Conservation (phyloP, 192 early-diverging fungal species). For the Entomortierella beljakovae region DNA sequence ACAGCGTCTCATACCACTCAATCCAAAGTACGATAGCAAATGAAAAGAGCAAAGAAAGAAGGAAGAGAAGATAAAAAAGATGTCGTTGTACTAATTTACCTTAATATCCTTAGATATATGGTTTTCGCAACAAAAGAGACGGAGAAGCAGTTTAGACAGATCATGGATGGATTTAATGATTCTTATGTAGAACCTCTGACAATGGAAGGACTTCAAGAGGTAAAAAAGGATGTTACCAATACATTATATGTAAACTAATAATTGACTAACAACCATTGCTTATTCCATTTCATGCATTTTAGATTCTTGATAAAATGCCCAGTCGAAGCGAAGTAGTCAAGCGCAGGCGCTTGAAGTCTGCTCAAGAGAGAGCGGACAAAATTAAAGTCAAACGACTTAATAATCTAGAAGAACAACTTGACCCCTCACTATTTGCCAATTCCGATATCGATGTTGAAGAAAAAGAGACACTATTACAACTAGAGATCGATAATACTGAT, state of each 20-base stretch:
- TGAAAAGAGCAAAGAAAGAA: slow-evolving; percentile 21
- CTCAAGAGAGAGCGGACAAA: slow-evolving; percentile 6
- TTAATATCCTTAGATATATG: slow-evolving; percentile 68
- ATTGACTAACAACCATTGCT: no score
- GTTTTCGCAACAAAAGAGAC: slow-evolving; percentile 67
- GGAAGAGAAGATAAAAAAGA: neutral
- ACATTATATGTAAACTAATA: no score
- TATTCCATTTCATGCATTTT: neutral
- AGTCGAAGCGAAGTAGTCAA: slow-evolving; percentile 21
- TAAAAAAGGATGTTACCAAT: slow-evolving; percentile 15
- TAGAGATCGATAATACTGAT: slow-evolving; percentile 16
- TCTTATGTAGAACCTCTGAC: slow-evolving; percentile 71
- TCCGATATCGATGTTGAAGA: slow-evolving; percentile 7
- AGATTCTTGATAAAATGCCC: slow-evolving; percentile 38
- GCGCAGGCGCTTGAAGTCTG: slow-evolving; percentile 12
- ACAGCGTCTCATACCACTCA: slow-evolving; percentile 63
- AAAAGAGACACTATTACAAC: slow-evolving; percentile 15
- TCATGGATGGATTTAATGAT: slow-evolving; percentile 78
- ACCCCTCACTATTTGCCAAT: neutral
- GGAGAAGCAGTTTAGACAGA: slow-evolving; percentile 57
- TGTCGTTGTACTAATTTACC: no score
- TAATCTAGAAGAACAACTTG: slow-evolving; percentile 35
- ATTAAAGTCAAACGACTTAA: slow-evolving; percentile 41
- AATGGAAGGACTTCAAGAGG: slow-evolving; percentile 64
- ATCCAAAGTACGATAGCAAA: slow-evolving; percentile 60